These are phyloP conservation scores for Bipolaris bicolor DNA, from an alignment of 2,329 filamentous ascomycete genomes.

Conservation along the genomic window DNA sequence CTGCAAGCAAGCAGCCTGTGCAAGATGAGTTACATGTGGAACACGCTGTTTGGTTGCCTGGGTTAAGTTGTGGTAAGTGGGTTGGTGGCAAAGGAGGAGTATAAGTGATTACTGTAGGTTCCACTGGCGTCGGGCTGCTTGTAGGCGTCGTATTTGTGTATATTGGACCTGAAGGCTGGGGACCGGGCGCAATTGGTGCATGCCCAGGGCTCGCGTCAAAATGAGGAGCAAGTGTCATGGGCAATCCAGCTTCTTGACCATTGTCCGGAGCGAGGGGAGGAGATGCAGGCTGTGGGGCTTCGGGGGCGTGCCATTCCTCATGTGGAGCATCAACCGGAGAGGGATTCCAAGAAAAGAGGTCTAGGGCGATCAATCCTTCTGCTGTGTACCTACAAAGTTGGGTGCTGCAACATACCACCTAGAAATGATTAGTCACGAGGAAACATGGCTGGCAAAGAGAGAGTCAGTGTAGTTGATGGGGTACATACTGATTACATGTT, in stretches of 20 bases:
- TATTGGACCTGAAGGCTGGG: not conserved
- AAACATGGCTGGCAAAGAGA: not conserved
- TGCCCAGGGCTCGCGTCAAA: not conserved
- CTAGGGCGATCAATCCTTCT: conserved; percentile 6
- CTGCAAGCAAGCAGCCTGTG: conserved; percentile 42
- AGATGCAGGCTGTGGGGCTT: conserved; percentile 1
- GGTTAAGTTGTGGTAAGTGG: not conserved
- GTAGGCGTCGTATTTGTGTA: not conserved
- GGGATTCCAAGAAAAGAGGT: not conserved
- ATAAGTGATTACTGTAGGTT: not conserved
- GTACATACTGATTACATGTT: too few species aligned
- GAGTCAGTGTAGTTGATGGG: too few species aligned
- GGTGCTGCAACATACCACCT: conserved; percentile 26
- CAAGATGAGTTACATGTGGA: conserved; percentile 18
- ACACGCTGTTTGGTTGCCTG: conserved; percentile 2
- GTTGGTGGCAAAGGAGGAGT: not conserved
- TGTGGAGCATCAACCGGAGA: not conserved
- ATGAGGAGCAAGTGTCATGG: not conserved
- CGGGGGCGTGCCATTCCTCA: not conserved
- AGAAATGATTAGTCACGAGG: conserved; percentile 11
- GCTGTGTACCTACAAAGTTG: not conserved
- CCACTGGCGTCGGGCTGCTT: not conserved
- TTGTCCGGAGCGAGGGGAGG: not conserved
- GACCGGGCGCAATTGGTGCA: not conserved
- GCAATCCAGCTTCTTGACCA: not conserved